A percentile compares a stretch with the other conserved stretches of the same genome.
Conservation (phyloP, 169 alveolate species). For the Plasmodium inui region DNA sequence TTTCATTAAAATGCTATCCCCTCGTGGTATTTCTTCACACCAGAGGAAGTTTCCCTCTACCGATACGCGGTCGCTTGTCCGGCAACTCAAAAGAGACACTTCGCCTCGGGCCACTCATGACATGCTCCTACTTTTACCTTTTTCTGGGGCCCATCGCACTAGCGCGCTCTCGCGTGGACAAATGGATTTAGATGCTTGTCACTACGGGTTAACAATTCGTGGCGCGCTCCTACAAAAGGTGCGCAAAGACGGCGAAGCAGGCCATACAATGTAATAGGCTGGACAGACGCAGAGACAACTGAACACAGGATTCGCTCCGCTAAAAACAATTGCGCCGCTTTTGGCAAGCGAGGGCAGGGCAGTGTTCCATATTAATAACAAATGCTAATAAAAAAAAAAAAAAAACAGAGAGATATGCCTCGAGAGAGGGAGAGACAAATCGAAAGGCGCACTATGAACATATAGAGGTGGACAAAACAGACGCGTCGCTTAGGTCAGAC, state of each 20-base stretch:
- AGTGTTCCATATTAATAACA: background rate
- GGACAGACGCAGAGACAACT: background rate
- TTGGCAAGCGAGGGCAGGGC: background rate
- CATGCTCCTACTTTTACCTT: background rate
- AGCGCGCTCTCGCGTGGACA: background rate
- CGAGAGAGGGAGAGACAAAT: background rate
- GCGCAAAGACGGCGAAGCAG: background rate
- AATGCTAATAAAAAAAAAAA: background rate
- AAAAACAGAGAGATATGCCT: background rate
- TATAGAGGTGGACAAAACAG: background rate
- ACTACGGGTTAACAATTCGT: background rate
- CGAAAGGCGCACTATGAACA: background rate
- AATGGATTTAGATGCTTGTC: background rate
- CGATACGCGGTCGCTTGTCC: background rate
- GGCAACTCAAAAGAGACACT: background rate
- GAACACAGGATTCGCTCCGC: slow-evolving; percentile 2
- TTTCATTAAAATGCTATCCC: background rate
- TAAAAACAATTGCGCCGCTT: background rate
- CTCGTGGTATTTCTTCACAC: background rate
- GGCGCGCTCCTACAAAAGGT: background rate
- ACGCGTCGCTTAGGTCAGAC: background rate
- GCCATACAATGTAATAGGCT: background rate
- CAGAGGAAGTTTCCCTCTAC: background rate
- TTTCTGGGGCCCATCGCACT: background rate
- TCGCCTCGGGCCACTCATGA: background rate